Evolutionary conservation across 306 rosid species (phyloP).

Genomic region (Cicer cuneatum): DNA sequence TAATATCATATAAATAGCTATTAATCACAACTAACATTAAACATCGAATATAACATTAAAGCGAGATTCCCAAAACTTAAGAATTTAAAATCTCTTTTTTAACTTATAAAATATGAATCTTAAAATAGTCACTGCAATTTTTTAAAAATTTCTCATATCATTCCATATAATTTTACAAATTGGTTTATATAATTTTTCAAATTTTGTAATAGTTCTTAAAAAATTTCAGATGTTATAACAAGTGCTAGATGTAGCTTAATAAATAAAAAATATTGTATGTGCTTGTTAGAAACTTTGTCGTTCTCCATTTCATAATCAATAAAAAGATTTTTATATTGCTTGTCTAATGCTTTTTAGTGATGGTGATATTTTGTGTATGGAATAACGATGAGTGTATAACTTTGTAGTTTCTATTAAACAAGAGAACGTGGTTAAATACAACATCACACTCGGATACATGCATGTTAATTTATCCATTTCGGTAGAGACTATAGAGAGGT

Average conservation of each 20-base stretch:
- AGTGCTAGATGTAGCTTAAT: background rate
- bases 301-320: conserved; percentile 8
- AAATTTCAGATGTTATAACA: background rate
- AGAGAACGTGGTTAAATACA: conserved; percentile 21
- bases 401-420: background rate
- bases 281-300: too few species aligned
- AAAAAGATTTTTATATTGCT: background rate
- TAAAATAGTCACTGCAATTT: too few species aligned
- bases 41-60: too few species aligned
- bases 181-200: too few species aligned
- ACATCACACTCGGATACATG: conserved; percentile 36
- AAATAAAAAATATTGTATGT: background rate
- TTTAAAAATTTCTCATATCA: too few species aligned
- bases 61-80: too few species aligned
- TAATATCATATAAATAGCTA: too few species aligned
- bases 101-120: too few species aligned
- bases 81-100: too few species aligned
- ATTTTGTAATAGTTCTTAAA: too few species aligned
- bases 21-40: too few species aligned
- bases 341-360: conserved; percentile 26
- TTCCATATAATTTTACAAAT: too few species aligned
- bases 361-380: background rate
- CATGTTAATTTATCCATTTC: conserved; percentile 46
- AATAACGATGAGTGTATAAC: conserved; percentile 1
- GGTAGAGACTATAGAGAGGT: background rate